These are phyloP conservation scores for Trichoderma atroviride DNA, from an alignment of 2,329 filamentous ascomycete genomes.

Conservation along the genomic window DNA sequence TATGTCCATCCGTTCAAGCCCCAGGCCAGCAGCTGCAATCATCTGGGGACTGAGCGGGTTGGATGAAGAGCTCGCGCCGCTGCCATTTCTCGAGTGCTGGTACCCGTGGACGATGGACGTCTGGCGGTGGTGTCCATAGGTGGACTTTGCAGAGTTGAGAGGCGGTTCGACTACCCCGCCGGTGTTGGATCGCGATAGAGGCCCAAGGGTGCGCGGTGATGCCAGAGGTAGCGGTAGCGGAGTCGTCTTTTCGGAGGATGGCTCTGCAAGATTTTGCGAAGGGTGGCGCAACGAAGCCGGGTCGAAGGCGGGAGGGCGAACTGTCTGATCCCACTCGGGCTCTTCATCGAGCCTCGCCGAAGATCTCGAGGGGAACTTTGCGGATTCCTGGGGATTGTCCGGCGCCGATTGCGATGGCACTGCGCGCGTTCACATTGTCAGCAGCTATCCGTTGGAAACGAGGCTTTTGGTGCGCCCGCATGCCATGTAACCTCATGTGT, in stretches of 20 bases:
- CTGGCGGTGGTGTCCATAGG: slow-evolving; percentile 87
- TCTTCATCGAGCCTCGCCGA: slow-evolving; percentile 57
- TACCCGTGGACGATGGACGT: slow-evolving; percentile 97
- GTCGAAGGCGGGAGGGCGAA: slow-evolving; percentile 52
- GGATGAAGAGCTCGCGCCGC: slow-evolving; percentile 74
- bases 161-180: slow-evolving; percentile 52
- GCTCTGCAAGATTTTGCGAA: slow-evolving; percentile 60
- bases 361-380: slow-evolving; percentile 54
- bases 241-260: slow-evolving; percentile 58
- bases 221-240: slow-evolving; percentile 37
- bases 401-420: slow-evolving; percentile 63
- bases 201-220: slow-evolving; percentile 46
- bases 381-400: slow-evolving; percentile 56
- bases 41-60: slow-evolving; percentile 88
- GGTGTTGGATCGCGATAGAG: slow-evolving; percentile 44
- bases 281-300: slow-evolving; percentile 44
- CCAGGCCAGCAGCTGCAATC: slow-evolving; percentile 69
- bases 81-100: slow-evolving; percentile 89
- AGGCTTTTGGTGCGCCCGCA: slow-evolving; percentile 3
- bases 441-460: slow-evolving; percentile 18
- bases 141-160: slow-evolving; percentile 59
- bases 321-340: slow-evolving; percentile 56
- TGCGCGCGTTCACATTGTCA: slow-evolving; percentile 35
- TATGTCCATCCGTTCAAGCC: slow-evolving; percentile 57
- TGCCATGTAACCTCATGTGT: neutral